phyloP scores from a whole-genome alignment of 352 stramenopile genomes.

The Albugo laibachii region DNA sequence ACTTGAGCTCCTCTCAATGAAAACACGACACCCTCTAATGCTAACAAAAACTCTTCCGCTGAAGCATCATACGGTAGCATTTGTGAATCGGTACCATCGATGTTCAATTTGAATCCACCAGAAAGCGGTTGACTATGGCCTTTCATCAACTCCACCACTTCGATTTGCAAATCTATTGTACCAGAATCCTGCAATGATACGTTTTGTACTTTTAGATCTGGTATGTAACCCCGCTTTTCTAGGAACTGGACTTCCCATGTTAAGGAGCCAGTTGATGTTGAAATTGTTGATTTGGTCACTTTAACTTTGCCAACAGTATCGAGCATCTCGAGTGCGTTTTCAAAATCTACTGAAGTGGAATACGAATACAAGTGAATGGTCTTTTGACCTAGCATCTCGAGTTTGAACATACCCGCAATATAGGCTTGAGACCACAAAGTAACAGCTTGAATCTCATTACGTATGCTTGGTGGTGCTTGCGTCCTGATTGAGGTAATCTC shows the following conservation, averaged over 20 bases:
- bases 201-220: slow-evolving; percentile 19
- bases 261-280: slow-evolving; percentile 16
- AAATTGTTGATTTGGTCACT: slow-evolving; percentile 13
- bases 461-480: slow-evolving; percentile 8
- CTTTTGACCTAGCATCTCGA: slow-evolving; percentile 15
- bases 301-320: slow-evolving; percentile 14
- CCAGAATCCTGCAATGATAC: slow-evolving; percentile 24
- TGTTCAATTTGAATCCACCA: slow-evolving; percentile 20
- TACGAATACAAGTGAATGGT: slow-evolving; percentile 27
- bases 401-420: slow-evolving; percentile 24
- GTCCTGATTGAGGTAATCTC: slow-evolving; percentile 19
- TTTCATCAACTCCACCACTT: slow-evolving; percentile 21
- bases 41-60: slow-evolving; percentile 8
- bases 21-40: slow-evolving; percentile 5
- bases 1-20: slow-evolving; percentile 1
- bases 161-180: slow-evolving; percentile 18
- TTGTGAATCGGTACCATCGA: slow-evolving; percentile 13
- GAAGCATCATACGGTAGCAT: slow-evolving; percentile 20
- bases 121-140: slow-evolving; percentile 17
- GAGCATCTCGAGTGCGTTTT: slow-evolving; percentile 25
- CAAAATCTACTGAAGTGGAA: slow-evolving; percentile 19
- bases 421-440: slow-evolving; percentile 18
- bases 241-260: slow-evolving; percentile 43
- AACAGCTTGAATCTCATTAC: slow-evolving; percentile 22
- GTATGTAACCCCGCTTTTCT: slow-evolving; percentile 25